These are phyloP conservation scores for Pyrenophora graminea DNA, from an alignment of 2,329 filamentous ascomycete species.

Conservation along the genomic window DNA sequence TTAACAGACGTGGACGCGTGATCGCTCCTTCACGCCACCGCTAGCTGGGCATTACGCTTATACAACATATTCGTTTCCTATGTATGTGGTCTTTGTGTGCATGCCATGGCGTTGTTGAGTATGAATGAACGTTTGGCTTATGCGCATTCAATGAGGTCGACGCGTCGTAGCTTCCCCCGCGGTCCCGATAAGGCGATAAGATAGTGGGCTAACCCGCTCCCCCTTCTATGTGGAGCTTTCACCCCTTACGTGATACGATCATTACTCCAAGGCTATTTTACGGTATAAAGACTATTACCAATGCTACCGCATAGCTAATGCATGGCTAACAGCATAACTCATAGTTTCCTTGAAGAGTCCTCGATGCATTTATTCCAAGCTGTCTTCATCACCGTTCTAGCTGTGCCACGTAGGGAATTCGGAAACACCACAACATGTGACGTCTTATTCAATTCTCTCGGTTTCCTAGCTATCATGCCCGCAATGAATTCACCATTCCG, in stretches of 20 bases:
- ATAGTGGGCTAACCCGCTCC: slow-evolving; percentile 9
- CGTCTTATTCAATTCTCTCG: too few relatives aligned
- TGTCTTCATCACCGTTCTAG: too few relatives aligned
- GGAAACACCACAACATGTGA: too few relatives aligned
- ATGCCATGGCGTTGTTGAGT: neutral
- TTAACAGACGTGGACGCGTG: slow-evolving; percentile 26
- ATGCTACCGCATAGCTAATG: too few relatives aligned
- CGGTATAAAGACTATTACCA: too few relatives aligned
- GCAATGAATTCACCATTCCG: slow-evolving; percentile 35
- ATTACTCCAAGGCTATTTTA: too few relatives aligned
- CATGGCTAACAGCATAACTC: too few relatives aligned
- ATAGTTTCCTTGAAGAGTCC: too few relatives aligned
- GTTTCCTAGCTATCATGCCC: neutral
- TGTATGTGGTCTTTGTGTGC: neutral
- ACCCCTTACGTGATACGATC: too few relatives aligned
- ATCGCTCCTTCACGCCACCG: slow-evolving; percentile 22
- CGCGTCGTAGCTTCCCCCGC: slow-evolving; percentile 10
- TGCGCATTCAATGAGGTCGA: neutral
- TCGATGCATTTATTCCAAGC: too few relatives aligned
- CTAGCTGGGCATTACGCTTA: neutral
- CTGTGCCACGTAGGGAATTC: too few relatives aligned
- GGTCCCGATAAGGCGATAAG: slow-evolving; percentile 28
- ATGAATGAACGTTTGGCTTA: neutral
- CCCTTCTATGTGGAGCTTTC: neutral
- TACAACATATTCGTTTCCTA: neutral